Evolutionary conservation across 2,329 filamentous ascomycete genomes (phyloP).

Genomic region (Phialophora macrospora): DNA sequence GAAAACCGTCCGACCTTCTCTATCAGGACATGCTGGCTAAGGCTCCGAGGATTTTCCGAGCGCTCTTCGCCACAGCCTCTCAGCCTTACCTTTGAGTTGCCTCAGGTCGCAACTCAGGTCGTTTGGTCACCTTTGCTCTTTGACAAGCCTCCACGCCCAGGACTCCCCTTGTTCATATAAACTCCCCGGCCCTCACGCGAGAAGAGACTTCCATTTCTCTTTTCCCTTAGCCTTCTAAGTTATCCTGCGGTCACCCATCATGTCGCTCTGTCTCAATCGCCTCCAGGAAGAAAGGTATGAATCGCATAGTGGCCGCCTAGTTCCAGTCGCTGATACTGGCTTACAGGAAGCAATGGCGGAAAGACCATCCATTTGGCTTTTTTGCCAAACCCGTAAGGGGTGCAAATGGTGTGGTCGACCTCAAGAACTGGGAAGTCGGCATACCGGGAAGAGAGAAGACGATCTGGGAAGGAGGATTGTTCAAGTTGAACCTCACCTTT

Average conservation of each 20-base stretch:
- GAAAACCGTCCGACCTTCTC: not conserved
- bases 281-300: slow-evolving; percentile 82
- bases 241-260: slow-evolving; percentile 46
- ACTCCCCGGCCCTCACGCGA: not conserved
- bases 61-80: not conserved
- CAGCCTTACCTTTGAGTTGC: slow-evolving; percentile 16
- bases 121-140: slow-evolving; percentile 23
- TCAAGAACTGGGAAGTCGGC: slow-evolving; percentile 96
- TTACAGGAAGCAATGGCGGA: slow-evolving; percentile 89
- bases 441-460: slow-evolving; percentile 97
- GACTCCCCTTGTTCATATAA: not conserved
- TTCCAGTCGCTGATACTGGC: slow-evolving; percentile 27
- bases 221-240: not conserved
- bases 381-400: slow-evolving; percentile 87
- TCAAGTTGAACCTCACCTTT: slow-evolving; percentile 91
- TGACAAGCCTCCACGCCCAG: not conserved
- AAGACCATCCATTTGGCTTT: slow-evolving; percentile 97
- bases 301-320: slow-evolving; percentile 38
- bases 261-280: slow-evolving; percentile 88
- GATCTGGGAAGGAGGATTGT: slow-evolving; percentile 95
- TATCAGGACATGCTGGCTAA: not conserved
- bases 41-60: slow-evolving; percentile 1
- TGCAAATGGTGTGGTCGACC: slow-evolving; percentile 74
- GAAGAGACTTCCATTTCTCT: not conserved
- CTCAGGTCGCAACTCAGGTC: slow-evolving; percentile 13